Percentiles rank a stretch among this genome's conserved stretches.
These are phyloP conservation scores for Naganishia friedmannii DNA, from an alignment of 768 basidiomycete species.

Conservation along the genomic window DNA sequence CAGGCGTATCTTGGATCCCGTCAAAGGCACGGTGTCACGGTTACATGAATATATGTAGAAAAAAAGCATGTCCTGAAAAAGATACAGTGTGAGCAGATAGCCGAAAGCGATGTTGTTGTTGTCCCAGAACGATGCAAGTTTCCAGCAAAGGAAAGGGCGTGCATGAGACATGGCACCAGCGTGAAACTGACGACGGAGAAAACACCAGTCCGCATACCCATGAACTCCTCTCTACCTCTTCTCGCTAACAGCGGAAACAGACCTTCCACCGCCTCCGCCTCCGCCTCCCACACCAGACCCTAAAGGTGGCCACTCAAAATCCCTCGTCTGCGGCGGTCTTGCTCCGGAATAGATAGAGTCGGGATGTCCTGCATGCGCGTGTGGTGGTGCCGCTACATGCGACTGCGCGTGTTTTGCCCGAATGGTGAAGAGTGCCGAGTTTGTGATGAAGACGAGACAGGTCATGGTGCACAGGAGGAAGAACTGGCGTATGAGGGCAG, in stretches of 20 bases:
- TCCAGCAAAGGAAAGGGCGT: too few relatives aligned
- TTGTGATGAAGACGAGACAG: slow-evolving; percentile 49
- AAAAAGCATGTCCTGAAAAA: too few relatives aligned
- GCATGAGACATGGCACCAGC: too few relatives aligned
- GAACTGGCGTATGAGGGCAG: slow-evolving; percentile 35
- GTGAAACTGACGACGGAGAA: too few relatives aligned
- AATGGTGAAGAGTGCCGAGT: slow-evolving; percentile 50
- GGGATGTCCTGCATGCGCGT: background rate
- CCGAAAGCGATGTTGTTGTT: too few relatives aligned
- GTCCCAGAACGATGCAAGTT: too few relatives aligned
- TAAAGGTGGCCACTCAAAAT: slow-evolving; percentile 17
- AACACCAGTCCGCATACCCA: too few relatives aligned
- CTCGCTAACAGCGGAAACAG: background rate
- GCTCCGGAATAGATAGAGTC: background rate
- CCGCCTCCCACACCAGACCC: background rate
- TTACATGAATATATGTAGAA: too few relatives aligned
- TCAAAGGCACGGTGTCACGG: too few relatives aligned
- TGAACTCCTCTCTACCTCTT: slow-evolving; percentile 10
- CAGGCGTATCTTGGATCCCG: too few relatives aligned
- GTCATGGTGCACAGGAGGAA: slow-evolving; percentile 50
- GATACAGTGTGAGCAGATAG: too few relatives aligned
- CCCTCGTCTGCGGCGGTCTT: slow-evolving; percentile 16
- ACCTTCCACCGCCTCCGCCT: background rate
- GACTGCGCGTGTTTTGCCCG: slow-evolving; percentile 31
- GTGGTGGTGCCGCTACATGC: background rate